Evolutionary conservation across 202 grass and related monocot genomes (phyloP).

Genomic region (Schoenoplectus triqueter): DNA sequence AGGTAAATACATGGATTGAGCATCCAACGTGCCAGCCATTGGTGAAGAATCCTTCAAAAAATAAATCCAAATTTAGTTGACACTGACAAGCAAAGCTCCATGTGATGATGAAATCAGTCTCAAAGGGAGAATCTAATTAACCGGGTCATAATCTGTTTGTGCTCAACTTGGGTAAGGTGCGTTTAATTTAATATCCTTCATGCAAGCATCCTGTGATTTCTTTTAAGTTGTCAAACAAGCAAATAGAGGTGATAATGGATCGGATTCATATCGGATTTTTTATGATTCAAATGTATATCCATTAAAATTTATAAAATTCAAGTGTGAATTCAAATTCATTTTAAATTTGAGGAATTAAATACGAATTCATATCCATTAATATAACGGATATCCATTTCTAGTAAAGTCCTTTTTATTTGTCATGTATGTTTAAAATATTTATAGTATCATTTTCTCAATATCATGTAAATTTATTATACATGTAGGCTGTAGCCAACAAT

Average conservation of each 20-base stretch:
- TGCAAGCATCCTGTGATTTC: background rate
- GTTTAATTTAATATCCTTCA: background rate
- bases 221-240: background rate
- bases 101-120: background rate
- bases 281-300: no score
- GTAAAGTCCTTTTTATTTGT: no score
- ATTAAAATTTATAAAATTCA: no score
- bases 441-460: no score
- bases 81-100: background rate
- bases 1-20: background rate
- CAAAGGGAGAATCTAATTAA: slow-evolving; percentile 4
- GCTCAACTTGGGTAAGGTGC: slow-evolving; percentile 10
- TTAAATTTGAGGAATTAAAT: no score
- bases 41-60: background rate
- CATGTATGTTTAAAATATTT: no score
- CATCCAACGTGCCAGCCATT: background rate
- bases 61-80: slow-evolving; percentile 7
- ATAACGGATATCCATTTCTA: no score
- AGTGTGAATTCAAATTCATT: no score
- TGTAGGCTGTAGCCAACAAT: no score
- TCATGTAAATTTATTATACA: no score
- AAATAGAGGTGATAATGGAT: background rate
- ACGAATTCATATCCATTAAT: no score
- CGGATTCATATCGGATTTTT: no score
- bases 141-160: background rate